A percentile compares a stretch with the other conserved stretches of the same genome.
Evolutionary conservation across 257 asterid genomes (phyloP).

Genomic region (Lantana camara): DNA sequence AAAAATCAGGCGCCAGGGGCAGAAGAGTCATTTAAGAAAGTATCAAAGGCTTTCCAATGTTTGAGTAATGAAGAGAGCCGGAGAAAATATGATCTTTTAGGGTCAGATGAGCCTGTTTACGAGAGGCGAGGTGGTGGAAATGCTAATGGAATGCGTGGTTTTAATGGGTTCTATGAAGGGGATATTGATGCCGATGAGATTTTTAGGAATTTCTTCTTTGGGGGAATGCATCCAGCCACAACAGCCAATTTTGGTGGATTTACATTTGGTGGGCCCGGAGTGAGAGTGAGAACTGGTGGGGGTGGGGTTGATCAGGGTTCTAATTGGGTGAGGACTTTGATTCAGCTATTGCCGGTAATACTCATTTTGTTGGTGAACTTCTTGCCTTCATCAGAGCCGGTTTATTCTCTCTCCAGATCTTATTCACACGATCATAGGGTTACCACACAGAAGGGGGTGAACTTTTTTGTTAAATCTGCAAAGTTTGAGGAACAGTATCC

Average conservation of each 20-base stretch:
- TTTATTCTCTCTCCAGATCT: constrained; percentile 60
- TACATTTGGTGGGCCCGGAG: constrained; percentile 75
- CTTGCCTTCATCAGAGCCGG: constrained; percentile 83
- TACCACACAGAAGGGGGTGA: constrained; percentile 77
- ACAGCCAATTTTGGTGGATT: constrained; percentile 75
- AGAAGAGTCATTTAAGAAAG: constrained; percentile 95
- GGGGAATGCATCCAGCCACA: constrained; percentile 81
- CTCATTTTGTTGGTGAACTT: constrained; percentile 75
- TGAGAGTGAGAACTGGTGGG: constrained; percentile 74
- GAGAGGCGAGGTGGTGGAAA: constrained; percentile 49
- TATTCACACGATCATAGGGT: constrained; percentile 52
- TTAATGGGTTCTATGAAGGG: constrained; percentile 66
- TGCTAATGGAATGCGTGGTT: constrained; percentile 66
- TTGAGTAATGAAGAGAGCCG: constrained; percentile 79
- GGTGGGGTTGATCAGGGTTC: constrained; percentile 64
- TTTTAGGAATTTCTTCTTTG: constrained; percentile 88
- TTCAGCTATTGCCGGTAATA: constrained; percentile 78
- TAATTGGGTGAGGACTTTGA: constrained; percentile 54
- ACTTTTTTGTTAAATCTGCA: constrained; percentile 65
- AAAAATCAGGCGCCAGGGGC: constrained; percentile 94
- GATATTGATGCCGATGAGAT: constrained; percentile 92
- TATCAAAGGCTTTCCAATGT: constrained; percentile 92
- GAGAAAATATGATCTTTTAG: constrained; percentile 64
- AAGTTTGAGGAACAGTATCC: constrained; percentile 84
- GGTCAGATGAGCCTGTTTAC: constrained; percentile 74